Conservation (phyloP, 129 eudicot genomes). For the Lactuca saligna region DNA sequence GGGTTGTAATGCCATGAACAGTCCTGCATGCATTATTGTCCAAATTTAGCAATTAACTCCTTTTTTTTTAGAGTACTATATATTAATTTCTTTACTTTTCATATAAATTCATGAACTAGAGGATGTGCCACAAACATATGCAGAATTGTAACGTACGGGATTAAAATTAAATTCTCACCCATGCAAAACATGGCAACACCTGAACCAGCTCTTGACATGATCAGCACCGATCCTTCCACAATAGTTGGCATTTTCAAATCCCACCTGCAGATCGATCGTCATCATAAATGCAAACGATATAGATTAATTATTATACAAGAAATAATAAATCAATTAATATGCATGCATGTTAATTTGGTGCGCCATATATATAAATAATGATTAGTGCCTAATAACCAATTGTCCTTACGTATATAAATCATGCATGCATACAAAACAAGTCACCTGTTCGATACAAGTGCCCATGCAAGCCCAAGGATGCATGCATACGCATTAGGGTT, state of each 20-base stretch:
- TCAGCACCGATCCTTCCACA: conserved; percentile 63
- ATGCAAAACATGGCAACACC: conserved; percentile 90
- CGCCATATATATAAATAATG: too few relatives aligned
- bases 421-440: background rate
- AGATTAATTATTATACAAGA: background rate
- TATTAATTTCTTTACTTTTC: background rate
- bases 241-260: conserved; percentile 67
- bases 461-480: conserved; percentile 68
- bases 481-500: conserved; percentile 84
- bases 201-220: conserved; percentile 86
- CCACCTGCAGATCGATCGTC: conserved; percentile 42
- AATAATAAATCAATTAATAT: background rate
- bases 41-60: background rate
- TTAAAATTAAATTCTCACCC: conserved; percentile 45
- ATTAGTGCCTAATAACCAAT: background rate
- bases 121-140: background rate
- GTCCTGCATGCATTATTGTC: conserved; percentile 50
- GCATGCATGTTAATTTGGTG: background rate
- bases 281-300: background rate
- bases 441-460: conserved; percentile 57
- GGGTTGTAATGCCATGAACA: conserved; percentile 68
- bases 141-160: background rate
- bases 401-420: background rate
- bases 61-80: background rate
- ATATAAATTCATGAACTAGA: background rate